phyloP scores from a whole-genome alignment of 345 rosid species.

The Populus davidiana region DNA sequence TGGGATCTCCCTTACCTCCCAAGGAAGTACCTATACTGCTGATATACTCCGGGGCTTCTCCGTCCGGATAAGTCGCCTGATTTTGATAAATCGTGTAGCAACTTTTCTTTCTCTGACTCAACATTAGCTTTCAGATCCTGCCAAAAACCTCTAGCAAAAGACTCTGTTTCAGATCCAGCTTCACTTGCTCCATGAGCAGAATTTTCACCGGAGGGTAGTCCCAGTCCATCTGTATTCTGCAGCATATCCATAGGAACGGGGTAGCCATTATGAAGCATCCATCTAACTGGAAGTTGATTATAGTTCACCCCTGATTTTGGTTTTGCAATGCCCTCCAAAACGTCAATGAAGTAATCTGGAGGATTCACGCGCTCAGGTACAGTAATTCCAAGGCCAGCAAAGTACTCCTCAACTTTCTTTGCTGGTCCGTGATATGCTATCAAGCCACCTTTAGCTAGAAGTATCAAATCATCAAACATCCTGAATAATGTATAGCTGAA shows the following conservation, averaged over 20 bases:
- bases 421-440: constrained; percentile 92
- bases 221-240: constrained; percentile 49
- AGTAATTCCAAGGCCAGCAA: constrained; percentile 64
- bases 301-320: constrained; percentile 60
- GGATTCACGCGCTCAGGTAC: constrained; percentile 94
- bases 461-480: constrained; percentile 97
- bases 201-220: constrained; percentile 43
- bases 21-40: constrained; percentile 83
- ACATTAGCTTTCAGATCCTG: constrained; percentile 65
- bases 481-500: constrained; percentile 80
- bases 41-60: constrained; percentile 56
- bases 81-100: constrained; percentile 35
- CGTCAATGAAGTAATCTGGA: constrained; percentile 95
- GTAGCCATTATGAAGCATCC: constrained; percentile 98
- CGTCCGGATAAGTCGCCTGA: constrained; percentile 67
- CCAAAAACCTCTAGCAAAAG: constrained; percentile 86
- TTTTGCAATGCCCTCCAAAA: constrained; percentile 88
- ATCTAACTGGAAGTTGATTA: constrained; percentile 83
- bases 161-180: constrained; percentile 40
- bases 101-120: constrained; percentile 54
- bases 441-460: constrained; percentile 92
- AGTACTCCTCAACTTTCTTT: constrained; percentile 91
- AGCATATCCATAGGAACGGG: constrained; percentile 90
- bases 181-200: constrained; percentile 50
- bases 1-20: constrained; percentile 54